Conservation (phyloP, 2,329 filamentous ascomycete genomes). For the Clonostachys rhizophaga region DNA sequence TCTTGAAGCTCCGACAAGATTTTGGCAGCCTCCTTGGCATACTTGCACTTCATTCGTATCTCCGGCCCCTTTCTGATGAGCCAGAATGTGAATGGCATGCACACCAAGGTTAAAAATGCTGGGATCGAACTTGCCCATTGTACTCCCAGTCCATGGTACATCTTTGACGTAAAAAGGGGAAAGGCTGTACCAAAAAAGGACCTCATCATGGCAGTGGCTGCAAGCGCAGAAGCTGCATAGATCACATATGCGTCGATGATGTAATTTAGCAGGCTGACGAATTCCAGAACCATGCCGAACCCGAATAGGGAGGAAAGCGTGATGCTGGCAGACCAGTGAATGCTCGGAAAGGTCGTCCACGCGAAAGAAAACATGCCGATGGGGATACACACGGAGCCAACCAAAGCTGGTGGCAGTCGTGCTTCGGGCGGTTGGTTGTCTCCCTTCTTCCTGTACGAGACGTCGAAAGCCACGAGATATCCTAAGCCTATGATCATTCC, state of each 20-base stretch:
- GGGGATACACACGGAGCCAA: conserved; percentile 48
- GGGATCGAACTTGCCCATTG: conserved; percentile 68
- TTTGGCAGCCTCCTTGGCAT: conserved; percentile 31
- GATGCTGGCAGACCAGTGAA: conserved; percentile 46
- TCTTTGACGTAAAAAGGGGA: conserved; percentile 56
- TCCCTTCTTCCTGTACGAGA: background rate
- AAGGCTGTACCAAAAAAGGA: conserved; percentile 64
- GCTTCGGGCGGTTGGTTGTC: conserved; percentile 37
- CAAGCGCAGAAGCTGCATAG: conserved; percentile 65
- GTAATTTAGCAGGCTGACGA: conserved; percentile 54
- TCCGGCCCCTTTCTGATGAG: conserved; percentile 53
- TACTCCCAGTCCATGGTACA: conserved; percentile 51
- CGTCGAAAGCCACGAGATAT: conserved; percentile 38
- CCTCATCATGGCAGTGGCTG: conserved; percentile 61
- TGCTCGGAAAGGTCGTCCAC: conserved; percentile 46
- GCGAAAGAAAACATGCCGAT: conserved; percentile 57
- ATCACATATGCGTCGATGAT: conserved; percentile 62
- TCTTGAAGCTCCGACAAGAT: too few relatives aligned
- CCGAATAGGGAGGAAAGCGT: conserved; percentile 37
- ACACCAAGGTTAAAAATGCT: conserved; percentile 61
- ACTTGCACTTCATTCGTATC: conserved; percentile 51
- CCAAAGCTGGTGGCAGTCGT: conserved; percentile 46
- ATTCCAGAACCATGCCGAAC: conserved; percentile 53
- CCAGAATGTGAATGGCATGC: conserved; percentile 53
- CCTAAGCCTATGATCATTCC: conserved; percentile 49